Conservation (phyloP, 2,329 filamentous ascomycete genomes). For the Cercospora canescens region DNA sequence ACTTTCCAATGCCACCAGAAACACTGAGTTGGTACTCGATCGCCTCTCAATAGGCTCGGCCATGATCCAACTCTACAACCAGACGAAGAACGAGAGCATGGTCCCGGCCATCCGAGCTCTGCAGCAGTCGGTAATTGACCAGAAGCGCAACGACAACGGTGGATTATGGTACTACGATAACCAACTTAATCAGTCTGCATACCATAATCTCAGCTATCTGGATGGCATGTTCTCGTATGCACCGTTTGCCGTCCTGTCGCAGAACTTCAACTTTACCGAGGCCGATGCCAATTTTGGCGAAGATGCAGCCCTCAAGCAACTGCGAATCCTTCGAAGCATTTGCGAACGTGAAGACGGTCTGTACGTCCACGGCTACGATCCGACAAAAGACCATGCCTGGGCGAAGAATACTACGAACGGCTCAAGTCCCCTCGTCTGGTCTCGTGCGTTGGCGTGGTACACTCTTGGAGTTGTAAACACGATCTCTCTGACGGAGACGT, state of each 20-base stretch:
- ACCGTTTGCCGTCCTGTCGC: slow-evolving; percentile 43
- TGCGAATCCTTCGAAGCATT: slow-evolving; percentile 48
- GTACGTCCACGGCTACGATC: slow-evolving; percentile 58
- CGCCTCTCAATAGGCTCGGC: slow-evolving; percentile 35
- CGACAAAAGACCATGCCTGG: slow-evolving; percentile 51
- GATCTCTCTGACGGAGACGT: slow-evolving; percentile 43
- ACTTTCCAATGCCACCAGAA: slow-evolving; percentile 25
- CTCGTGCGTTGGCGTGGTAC: slow-evolving; percentile 57
- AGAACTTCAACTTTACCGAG: slow-evolving; percentile 4
- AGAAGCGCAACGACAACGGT: slow-evolving; percentile 33
- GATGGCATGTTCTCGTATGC: slow-evolving; percentile 55
- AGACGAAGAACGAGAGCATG: slow-evolving; percentile 20
- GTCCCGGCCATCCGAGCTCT: slow-evolving; percentile 24
- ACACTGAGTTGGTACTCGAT: slow-evolving; percentile 33
- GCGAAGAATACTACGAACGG: slow-evolving; percentile 51
- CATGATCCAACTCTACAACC: slow-evolving; percentile 25
- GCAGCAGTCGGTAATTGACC: slow-evolving; percentile 30
- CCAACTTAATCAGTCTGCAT: slow-evolving; percentile 32
- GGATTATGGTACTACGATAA: slow-evolving; percentile 40
- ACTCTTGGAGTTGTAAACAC: slow-evolving; percentile 53
- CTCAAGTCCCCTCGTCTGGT: slow-evolving; percentile 56
- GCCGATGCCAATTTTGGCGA: slow-evolving; percentile 21
- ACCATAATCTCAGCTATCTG: slow-evolving; percentile 55
- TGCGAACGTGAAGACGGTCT: slow-evolving; percentile 46
- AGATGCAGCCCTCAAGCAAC: slow-evolving; percentile 40